Evolutionary conservation across 352 stramenopile species (phyloP).

Genomic region (Phytopythium chamaehyphon): DNA sequence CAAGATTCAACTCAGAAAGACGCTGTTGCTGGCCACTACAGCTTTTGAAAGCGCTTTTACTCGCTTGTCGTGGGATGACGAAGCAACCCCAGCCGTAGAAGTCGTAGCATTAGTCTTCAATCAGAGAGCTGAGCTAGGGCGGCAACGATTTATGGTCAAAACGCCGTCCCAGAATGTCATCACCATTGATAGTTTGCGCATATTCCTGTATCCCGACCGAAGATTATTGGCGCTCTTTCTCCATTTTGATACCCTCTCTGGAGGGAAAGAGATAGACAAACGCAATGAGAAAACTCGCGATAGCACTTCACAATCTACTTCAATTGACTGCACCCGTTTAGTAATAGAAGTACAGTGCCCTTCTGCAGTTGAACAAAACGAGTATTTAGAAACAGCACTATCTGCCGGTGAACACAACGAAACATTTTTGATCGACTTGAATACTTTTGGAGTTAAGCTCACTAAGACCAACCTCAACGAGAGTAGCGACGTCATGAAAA

Average conservation of each 20-base stretch:
- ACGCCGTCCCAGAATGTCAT: conserved; percentile 9
- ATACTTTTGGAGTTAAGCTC: conserved; percentile 33
- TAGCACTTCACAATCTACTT: conserved; percentile 1
- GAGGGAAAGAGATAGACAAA: too few species aligned
- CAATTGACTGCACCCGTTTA: background rate
- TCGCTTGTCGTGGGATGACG: conserved; percentile 14
- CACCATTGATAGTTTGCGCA: conserved; percentile 10
- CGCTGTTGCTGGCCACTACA: conserved; percentile 17
- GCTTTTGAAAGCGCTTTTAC: conserved; percentile 25
- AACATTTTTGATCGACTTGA: conserved; percentile 10
- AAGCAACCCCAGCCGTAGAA: conserved; percentile 16
- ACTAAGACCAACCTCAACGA: conserved; percentile 33
- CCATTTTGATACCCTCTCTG: conserved; percentile 1
- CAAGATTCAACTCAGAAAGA: conserved; percentile 21
- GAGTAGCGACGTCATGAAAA: conserved; percentile 29
- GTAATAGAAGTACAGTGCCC: background rate
- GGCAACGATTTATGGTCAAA: conserved; percentile 13
- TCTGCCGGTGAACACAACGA: background rate
- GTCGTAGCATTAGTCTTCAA: conserved; percentile 13
- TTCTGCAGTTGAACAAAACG: background rate
- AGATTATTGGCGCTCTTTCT: conserved; percentile 2
- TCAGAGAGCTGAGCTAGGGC: conserved; percentile 16
- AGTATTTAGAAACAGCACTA: too few species aligned
- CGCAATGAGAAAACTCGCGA: too few species aligned
- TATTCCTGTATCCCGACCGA: conserved; percentile 14